Conservation (phyloP, 2,329 filamentous ascomycete species). For the Torrubiellomyces zombiae region DNA sequence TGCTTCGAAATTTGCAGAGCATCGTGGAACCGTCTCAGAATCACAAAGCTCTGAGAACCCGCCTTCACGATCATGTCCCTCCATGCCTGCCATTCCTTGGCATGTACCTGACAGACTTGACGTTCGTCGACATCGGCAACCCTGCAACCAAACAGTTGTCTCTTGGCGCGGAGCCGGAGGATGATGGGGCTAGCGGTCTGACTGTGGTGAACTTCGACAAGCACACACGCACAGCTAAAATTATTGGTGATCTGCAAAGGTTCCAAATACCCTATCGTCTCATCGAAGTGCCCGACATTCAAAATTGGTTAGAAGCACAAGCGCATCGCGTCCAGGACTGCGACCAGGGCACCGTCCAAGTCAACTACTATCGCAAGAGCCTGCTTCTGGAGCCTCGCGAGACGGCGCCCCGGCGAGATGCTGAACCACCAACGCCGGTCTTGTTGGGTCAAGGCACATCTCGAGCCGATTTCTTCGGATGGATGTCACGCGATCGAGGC, state of each 20-base stretch:
- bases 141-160: slow-evolving; percentile 62
- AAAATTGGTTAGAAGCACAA: slow-evolving; percentile 81
- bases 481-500: slow-evolving; percentile 32
- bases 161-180: slow-evolving; percentile 28
- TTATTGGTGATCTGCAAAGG: slow-evolving; percentile 86
- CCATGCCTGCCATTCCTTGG: slow-evolving; percentile 92
- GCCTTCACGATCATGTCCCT: slow-evolving; percentile 70
- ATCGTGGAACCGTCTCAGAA: slow-evolving; percentile 84
- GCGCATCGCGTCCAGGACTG: slow-evolving; percentile 56
- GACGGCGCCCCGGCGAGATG: slow-evolving; percentile 15
- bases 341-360: slow-evolving; percentile 38
- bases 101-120: slow-evolving; percentile 90
- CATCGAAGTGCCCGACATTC: slow-evolving; percentile 68
- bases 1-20: slow-evolving; percentile 62
- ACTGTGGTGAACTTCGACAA: slow-evolving; percentile 97
- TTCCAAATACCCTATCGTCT: slow-evolving; percentile 91
- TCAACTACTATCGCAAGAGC: slow-evolving; percentile 63
- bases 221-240: slow-evolving; percentile 82
- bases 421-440: slow-evolving; percentile 16
- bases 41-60: slow-evolving; percentile 69
- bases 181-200: slow-evolving; percentile 49
- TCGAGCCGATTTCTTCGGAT: slow-evolving; percentile 28
- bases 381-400: slow-evolving; percentile 67
- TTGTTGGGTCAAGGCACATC: slow-evolving; percentile 12
- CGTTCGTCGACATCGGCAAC: slow-evolving; percentile 91